These are phyloP conservation scores for Blepharisma japonicum DNA, from an alignment of 73 alveolate species.

Conservation along the genomic window DNA sequence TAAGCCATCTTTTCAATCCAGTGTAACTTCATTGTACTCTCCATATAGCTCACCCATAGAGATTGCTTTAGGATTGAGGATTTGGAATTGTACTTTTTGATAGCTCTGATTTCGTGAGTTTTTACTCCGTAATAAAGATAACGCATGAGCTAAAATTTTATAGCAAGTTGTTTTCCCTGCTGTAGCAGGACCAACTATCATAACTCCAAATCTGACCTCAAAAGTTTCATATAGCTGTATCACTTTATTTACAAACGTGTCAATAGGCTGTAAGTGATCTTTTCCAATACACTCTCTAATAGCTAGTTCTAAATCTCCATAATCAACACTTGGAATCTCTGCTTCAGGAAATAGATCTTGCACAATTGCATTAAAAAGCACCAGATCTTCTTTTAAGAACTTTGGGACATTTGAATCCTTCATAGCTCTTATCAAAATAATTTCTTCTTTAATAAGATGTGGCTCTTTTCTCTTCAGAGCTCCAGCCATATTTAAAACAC, in stretches of 20 bases:
- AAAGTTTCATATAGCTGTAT: conserved; percentile 94
- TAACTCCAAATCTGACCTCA: conserved; percentile 98
- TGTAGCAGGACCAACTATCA: conserved; percentile 82
- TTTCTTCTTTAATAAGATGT: conserved; percentile 88
- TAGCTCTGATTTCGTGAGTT: background rate
- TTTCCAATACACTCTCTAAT: conserved; percentile 72
- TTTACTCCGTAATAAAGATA: background rate
- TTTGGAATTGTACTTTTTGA: background rate
- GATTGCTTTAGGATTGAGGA: conserved; percentile 63
- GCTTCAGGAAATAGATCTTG: conserved; percentile 99
- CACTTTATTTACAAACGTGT: conserved; percentile 78
- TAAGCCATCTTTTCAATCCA: conserved; percentile 96
- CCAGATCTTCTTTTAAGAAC: conserved; percentile 94
- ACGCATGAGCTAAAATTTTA: conserved; percentile 40
- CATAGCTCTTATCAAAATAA: conserved; percentile 93
- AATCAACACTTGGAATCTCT: conserved; percentile 89
- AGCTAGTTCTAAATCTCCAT: conserved; percentile 72
- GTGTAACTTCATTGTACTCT: conserved; percentile 76
- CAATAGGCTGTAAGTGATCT: conserved; percentile 81
- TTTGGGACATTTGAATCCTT: conserved; percentile 96
- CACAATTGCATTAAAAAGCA: conserved; percentile 94
- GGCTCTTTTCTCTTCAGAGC: conserved; percentile 84
- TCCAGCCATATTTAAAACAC: conserved; percentile 96
- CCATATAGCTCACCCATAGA: conserved; percentile 75
- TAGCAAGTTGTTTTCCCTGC: conserved; percentile 67